Base-by-base conservation (phyloP, 768 basidiomycete genomes). In the Suillus placidus region DNA sequence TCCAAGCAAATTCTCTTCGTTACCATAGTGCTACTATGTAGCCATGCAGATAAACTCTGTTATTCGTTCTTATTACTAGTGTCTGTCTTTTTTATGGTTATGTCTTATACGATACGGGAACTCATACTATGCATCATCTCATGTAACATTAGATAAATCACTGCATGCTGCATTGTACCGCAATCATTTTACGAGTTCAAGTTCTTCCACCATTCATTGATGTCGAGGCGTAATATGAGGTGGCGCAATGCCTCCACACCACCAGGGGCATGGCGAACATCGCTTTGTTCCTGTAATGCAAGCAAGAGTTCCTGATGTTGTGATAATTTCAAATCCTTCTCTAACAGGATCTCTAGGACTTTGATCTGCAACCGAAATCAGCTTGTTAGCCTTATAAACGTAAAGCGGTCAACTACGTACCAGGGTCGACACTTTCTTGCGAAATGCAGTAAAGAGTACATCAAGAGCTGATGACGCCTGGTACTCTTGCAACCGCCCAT, bases 171-270 rank as follows among this genome's bases (percentile, higher is more conserved):
- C 57, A 42, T 60, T 30, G 16, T 30, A 60, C 6, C 14, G 26
- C 57, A 60, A 13, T 18, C 6, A 30, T 55, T 62, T 38, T 60
- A 26, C 20, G 32, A 43, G 16, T 30, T 30, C 51, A 51, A 51
- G n/a, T 30, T 65, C 26, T 67, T 72, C 89, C 89, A 90, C 87
- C 87, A 90, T 8, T 86, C 82, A 4, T 79, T 82, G 37, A 86
- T 74, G 69, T 86, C 86, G 42, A 89, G 71, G 40, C 83, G 80
- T 20, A 85, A 72, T 23, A 89, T 76, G 12, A 90, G 76, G 70
- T 89, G 82, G 64, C 83, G 80, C 62, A 90, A 72, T 26, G 85
- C 81, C 40, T 85, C 84, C 34, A 83, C 75, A 0, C 88, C 88
- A 10, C 87, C 86, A 18, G 80, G 78, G 0, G 83, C 78, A 37